Percentiles rank a stretch among this genome's conserved stretches.
phyloP scores from a whole-genome alignment of 345 rosid species.

The Lepidium didymum region DNA sequence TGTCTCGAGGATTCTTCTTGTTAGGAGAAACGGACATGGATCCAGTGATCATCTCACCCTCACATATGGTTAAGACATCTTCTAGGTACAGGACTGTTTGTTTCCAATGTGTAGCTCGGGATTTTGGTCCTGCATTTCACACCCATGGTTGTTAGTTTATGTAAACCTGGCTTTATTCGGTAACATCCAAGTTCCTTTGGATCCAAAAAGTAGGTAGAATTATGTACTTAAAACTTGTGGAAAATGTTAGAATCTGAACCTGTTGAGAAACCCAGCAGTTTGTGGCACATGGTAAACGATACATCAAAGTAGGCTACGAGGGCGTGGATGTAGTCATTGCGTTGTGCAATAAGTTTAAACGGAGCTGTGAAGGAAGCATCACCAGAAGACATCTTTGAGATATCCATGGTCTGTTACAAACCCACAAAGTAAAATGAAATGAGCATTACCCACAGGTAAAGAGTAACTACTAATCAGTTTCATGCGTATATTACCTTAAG shows the following conservation, averaged over 20 bases:
- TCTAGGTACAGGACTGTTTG: slow-evolving; percentile 90
- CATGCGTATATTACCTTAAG: slow-evolving; percentile 55
- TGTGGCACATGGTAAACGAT: slow-evolving; percentile 91
- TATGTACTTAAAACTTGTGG: not conserved
- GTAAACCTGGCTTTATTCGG: not conserved
- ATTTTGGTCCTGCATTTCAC: slow-evolving; percentile 52
- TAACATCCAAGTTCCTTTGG: not conserved
- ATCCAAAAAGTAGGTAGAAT: not conserved
- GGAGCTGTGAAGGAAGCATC: slow-evolving; percentile 96
- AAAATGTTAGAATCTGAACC: slow-evolving; percentile 36
- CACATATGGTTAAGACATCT: slow-evolving; percentile 86
- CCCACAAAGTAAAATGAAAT: not conserved
- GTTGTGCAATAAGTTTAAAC: slow-evolving; percentile 88
- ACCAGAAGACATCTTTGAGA: slow-evolving; percentile 87
- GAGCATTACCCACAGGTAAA: slow-evolving; percentile 8
- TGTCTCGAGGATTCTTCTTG: slow-evolving; percentile 88
- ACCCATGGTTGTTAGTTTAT: not conserved
- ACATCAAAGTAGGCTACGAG: slow-evolving; percentile 98
- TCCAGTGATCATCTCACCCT: slow-evolving; percentile 79
- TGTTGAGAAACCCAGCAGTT: slow-evolving; percentile 92
- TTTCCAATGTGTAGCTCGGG: slow-evolving; percentile 92
- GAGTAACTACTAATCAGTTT: not conserved
- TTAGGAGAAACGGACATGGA: slow-evolving; percentile 85
- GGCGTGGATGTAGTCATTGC: slow-evolving; percentile 98
- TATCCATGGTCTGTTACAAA: slow-evolving; percentile 85